phyloP scores from a whole-genome alignment of 1,284 basidiomycete species.

The Tilletia caries region DNA sequence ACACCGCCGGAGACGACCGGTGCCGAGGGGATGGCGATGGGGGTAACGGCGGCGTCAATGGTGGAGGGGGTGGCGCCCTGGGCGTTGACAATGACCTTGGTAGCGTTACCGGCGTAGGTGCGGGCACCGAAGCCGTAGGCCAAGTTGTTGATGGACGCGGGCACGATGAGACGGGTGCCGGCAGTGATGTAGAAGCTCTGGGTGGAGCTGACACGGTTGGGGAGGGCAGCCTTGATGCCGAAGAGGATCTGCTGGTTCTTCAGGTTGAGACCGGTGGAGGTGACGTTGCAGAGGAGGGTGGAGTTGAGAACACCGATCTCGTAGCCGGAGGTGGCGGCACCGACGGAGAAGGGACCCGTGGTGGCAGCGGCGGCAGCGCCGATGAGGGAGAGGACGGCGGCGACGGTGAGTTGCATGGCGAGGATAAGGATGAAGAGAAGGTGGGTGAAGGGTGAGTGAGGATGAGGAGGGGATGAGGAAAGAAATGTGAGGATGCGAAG shows the following conservation, averaged over 20 bases:
- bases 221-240: constrained; percentile 10
- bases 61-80: not conserved
- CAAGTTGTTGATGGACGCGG: constrained; percentile 12
- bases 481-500: not conserved
- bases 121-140: constrained; percentile 10
- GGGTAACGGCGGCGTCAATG: not conserved
- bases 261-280: constrained; percentile 12
- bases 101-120: constrained; percentile 12
- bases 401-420: not conserved
- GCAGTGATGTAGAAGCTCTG: constrained; percentile 8
- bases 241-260: constrained; percentile 9
- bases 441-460: not conserved
- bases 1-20: constrained; percentile 9
- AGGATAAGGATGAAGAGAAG: constrained; percentile 1
- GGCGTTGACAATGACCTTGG: constrained; percentile 15
- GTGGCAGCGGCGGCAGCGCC: not conserved
- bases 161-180: constrained; percentile 10
- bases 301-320: constrained; percentile 7
- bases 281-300: constrained; percentile 4
- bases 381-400: constrained; percentile 11
- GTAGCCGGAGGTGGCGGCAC: constrained; percentile 9
- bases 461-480: not conserved
- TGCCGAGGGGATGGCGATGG: not conserved
- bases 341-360: not conserved
- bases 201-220: constrained; percentile 4